Conservation (phyloP, 1,139 yeast genomes). For the Geotrichum klebahnii region DNA sequence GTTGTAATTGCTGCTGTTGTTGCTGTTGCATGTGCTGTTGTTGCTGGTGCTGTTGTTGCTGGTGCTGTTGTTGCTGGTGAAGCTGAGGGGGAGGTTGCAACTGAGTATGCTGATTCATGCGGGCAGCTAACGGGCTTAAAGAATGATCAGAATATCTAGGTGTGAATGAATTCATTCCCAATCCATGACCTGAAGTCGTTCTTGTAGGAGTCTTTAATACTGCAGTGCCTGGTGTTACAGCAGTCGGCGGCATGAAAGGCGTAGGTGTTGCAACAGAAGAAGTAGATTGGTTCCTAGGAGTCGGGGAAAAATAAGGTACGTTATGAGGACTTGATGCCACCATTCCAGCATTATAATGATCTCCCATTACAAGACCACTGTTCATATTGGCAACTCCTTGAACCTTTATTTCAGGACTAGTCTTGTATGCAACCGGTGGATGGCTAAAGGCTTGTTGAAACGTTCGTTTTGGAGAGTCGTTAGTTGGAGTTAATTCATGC, state of each 20-base stretch:
- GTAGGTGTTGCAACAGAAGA: not conserved
- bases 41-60: slow-evolving; percentile 9
- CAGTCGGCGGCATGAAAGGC: not conserved
- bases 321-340: slow-evolving; percentile 1
- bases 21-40: no score
- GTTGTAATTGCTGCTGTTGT: no score
- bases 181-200: not conserved
- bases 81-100: slow-evolving; percentile 10
- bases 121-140: slow-evolving; percentile 24
- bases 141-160: no score
- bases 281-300: no score
- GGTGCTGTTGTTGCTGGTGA: not conserved
- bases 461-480: slow-evolving; percentile 26
- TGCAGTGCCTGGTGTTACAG: not conserved
- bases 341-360: not conserved
- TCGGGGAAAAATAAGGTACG: not conserved
- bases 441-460: slow-evolving; percentile 26
- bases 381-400: not conserved
- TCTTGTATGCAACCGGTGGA: not conserved
- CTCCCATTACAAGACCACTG: not conserved
- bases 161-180: not conserved
- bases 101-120: slow-evolving; percentile 6
- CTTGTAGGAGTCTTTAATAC: not conserved
- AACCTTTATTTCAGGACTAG: not conserved
- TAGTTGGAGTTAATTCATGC: slow-evolving; percentile 10